Percentiles rank a stretch among this genome's conserved stretches.
phyloP scores from a whole-genome alignment of 2,329 filamentous ascomycete genomes.

The Pezicula carpinea region DNA sequence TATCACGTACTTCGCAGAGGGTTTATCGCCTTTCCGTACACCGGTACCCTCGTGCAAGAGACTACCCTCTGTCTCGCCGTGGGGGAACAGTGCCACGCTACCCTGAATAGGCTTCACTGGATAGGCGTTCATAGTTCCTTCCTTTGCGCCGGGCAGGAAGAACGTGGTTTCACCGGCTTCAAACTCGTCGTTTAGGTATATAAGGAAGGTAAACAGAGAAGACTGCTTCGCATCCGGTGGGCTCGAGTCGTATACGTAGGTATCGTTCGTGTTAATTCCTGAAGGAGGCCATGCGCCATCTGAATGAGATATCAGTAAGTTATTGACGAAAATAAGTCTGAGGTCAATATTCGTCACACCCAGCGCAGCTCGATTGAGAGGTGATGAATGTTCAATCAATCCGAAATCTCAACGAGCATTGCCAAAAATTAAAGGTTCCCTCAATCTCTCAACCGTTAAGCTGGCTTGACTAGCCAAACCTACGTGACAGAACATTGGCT shows the following conservation, averaged over 20 bases:
- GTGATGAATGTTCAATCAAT: background rate
- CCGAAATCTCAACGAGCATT: too few relatives aligned
- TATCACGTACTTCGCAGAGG: slow-evolving; percentile 61
- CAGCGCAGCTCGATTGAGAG: background rate
- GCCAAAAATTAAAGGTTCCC: too few relatives aligned
- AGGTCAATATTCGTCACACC: too few relatives aligned
- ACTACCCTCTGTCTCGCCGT: slow-evolving; percentile 61
- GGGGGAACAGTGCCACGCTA: slow-evolving; percentile 63
- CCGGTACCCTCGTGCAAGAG: slow-evolving; percentile 67
- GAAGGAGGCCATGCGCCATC: slow-evolving; percentile 71
- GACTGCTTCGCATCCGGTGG: slow-evolving; percentile 56
- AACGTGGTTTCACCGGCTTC: slow-evolving; percentile 68
- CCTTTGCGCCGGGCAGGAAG: slow-evolving; percentile 59
- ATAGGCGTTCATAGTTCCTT: slow-evolving; percentile 66
- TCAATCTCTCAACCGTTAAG: too few relatives aligned
- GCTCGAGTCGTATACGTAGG: slow-evolving; percentile 63
- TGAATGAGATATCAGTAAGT: slow-evolving; percentile 9
- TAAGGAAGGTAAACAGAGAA: slow-evolving; percentile 63
- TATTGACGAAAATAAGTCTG: background rate
- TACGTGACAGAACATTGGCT: too few relatives aligned
- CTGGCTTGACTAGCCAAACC: too few relatives aligned
- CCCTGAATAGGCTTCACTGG: slow-evolving; percentile 66
- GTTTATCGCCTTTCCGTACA: slow-evolving; percentile 56
- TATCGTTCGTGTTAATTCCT: slow-evolving; percentile 43
- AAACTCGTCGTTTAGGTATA: slow-evolving; percentile 69